Evolutionary conservation across 225 moss, liverwort and hornwort species (phyloP).

Genomic region (Asterella californica): DNA sequence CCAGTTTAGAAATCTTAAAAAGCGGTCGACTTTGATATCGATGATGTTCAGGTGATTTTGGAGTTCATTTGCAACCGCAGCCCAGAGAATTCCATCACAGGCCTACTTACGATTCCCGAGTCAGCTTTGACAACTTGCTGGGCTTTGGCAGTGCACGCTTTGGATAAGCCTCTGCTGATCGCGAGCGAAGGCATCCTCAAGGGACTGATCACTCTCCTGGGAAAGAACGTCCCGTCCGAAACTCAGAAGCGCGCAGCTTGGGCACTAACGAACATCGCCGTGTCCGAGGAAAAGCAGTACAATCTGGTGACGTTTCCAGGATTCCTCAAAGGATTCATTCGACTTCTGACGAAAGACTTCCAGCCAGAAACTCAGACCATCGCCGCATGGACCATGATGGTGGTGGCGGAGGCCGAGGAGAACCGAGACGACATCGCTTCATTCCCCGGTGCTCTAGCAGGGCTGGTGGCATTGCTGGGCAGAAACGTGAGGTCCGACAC

Average conservation of each 20-base stretch:
- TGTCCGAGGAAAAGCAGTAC: conserved; percentile 37
- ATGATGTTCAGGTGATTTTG: conserved; percentile 35
- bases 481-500: conserved; percentile 21
- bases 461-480: conserved; percentile 27
- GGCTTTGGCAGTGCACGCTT: conserved; percentile 44
- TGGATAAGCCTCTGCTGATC: conserved; percentile 41
- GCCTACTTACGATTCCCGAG: conserved; percentile 32
- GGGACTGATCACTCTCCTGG: conserved; percentile 28
- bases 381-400: conserved; percentile 40
- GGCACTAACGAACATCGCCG: conserved; percentile 39
- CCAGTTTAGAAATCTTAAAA: no score
- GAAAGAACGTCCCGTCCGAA: conserved; percentile 20
- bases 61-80: conserved; percentile 39
- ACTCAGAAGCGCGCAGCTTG: conserved; percentile 42
- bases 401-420: conserved; percentile 41
- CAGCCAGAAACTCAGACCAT: conserved; percentile 31
- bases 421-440: conserved; percentile 28
- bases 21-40: no score
- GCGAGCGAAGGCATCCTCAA: conserved; percentile 34
- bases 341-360: conserved; percentile 27
- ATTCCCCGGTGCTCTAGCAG: conserved; percentile 35
- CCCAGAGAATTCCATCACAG: conserved; percentile 40
- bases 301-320: conserved; percentile 37
- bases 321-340: conserved; percentile 34
- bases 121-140: conserved; percentile 38